These are phyloP conservation scores for Straminergon stramineum DNA, from an alignment of 225 moss, liverwort and hornwort species.

Conservation along the genomic window DNA sequence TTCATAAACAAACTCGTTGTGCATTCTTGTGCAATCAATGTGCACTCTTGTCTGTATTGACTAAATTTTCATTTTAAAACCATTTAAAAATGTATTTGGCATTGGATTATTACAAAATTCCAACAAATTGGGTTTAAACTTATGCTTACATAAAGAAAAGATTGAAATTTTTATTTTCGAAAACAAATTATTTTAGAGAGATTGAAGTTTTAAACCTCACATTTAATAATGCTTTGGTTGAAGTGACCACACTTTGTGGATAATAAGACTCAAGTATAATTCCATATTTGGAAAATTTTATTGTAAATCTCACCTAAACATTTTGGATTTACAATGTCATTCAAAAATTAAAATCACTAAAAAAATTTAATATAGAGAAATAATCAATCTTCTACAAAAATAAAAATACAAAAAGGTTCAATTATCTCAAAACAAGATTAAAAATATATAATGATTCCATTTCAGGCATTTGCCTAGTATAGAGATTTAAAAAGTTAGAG, in stretches of 20 bases:
- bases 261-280: not conserved
- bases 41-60: not conserved
- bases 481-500: not conserved
- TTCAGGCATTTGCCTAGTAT: not conserved
- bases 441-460: not conserved
- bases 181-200: not conserved
- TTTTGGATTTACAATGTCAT: not conserved
- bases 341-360: not conserved
- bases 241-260: no score
- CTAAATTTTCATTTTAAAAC: not conserved
- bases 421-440: not conserved
- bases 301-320: no score
- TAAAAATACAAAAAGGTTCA: not conserved
- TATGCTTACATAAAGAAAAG: not conserved
- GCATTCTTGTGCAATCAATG: rapidly evolving
- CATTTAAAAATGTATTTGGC: not conserved
- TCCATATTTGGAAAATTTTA: not conserved
- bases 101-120: not conserved
- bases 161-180: not conserved
- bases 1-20: not conserved
- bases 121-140: not conserved
- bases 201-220: not conserved
- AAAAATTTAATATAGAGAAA: not conserved
- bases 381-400: not conserved
- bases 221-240: not conserved